phyloP scores from a whole-genome alignment of 2,329 filamentous ascomycete species.

The Penicillium thymicola region DNA sequence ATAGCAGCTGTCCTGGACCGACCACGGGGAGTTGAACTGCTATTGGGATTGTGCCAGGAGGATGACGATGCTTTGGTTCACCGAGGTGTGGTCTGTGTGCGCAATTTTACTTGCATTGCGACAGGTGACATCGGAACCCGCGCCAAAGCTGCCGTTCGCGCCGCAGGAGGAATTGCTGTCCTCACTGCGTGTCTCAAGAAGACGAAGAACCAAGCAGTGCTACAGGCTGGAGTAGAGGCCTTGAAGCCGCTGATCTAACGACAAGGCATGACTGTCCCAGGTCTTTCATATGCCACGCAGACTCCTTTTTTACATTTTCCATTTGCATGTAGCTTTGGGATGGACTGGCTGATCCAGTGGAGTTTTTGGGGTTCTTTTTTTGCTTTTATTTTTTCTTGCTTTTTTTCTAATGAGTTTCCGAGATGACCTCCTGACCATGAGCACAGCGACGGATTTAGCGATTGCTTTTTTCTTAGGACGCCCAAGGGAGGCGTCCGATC shows the following conservation, averaged over 20 bases:
- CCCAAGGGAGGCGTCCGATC: background rate
- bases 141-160: conserved; percentile 59
- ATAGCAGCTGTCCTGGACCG: conserved; percentile 68
- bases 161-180: conserved; percentile 62
- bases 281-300: conserved; percentile 3
- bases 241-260: conserved; percentile 63
- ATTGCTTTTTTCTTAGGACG: conserved; percentile 6
- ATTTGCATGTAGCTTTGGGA: conserved; percentile 11
- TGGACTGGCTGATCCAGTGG: conserved; percentile 2
- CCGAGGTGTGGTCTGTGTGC: conserved; percentile 70
- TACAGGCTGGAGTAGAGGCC: conserved; percentile 68
- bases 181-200: conserved; percentile 69
- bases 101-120: conserved; percentile 64
- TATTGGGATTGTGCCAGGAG: conserved; percentile 78
- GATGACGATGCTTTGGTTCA: conserved; percentile 53
- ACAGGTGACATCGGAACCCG: conserved; percentile 63
- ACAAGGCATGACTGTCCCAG: background rate
- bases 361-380: background rate
- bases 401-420: conserved; percentile 4
- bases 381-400: background rate
- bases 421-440: conserved; percentile 15
- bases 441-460: conserved; percentile 20
- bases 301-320: conserved; percentile 7
- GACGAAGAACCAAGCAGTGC: conserved; percentile 64
- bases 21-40: conserved; percentile 68